Base-by-base conservation (phyloP, 305 asterid genomes). In the Coffea humblotiana region DNA sequence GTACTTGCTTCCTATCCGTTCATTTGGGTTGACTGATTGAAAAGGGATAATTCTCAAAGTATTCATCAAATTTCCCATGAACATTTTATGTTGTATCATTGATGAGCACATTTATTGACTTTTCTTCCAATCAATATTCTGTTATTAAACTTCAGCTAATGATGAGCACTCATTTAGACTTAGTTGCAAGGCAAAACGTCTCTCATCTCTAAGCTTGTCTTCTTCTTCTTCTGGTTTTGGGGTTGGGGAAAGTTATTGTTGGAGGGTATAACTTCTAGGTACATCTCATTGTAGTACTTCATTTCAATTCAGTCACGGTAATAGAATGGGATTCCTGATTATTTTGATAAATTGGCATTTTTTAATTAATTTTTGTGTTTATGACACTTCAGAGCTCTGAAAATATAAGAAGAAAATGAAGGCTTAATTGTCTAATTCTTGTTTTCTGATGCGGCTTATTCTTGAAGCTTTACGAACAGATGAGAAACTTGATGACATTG, bases 401-500 rank as follows among this genome's bases (percentile, higher is more conserved):
- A 40, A 61, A 61, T 37, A 51, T 2, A 40, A 78, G 29, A 56
- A 48, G 37, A n/a, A 60, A 23, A 69, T n/a, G 8, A 47, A n/a
- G n/a, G 16, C 15, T 47, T 47, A 37, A 25, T 71, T 45, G 37
- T 70, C 16, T 43, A 25, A 14, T 69, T 73, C 48, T 35, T 4
- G 35, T 64, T 65, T 65, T 27, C 72, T 82, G 43, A 77, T 37
- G 18, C 25, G 25, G 23, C 64, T 14, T 63, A 21, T 54, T 6
- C 51, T 67, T 64, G 64, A 19, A 19, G 25, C 72, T 79, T 10
- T 29, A 29, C 43, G 25, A 64, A 27, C n/a, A 89, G 97, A 87
- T 72, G 92, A 84, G 82, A 89, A 86, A 76, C 86, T 79, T 40
- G 87, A 91, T 40, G 87, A 43, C 32, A 27, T 37, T 9, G 86